Evolutionary conservation across 768 basidiomycete genomes (phyloP), one percentile per base, ranked within the genome.

Genomic region (Kwoniella newhampshirensis): DNA sequence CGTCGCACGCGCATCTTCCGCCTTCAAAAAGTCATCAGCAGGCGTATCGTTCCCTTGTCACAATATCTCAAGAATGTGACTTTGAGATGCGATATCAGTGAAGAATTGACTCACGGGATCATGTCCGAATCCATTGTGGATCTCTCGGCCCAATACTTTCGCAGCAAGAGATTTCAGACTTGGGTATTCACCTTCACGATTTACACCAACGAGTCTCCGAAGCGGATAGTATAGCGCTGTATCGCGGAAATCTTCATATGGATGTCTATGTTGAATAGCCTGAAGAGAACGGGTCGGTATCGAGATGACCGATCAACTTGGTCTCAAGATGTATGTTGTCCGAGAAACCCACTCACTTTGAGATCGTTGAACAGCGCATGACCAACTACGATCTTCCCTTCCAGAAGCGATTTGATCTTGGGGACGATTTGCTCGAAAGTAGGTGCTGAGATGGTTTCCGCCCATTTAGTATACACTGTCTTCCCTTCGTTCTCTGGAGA

Each of bases 341-440:
- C 18, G 15, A 15, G 18, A 8, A n/a, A n/a, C n/a, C n/a, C n/a
- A 67, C 79, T 55, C 52, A 86, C 91, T 76, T 88, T 87, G 20
- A 96, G 80, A 77, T 98, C 94, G 62, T 97, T 91, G 68, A 86
- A 81, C 3, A 97, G 79, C 0, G 94, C 91, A 70, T 97, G 94
- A 0, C 93, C 94, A 8, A 98, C 81, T 9, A 98, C 73, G 51
- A 92, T 84, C 43, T 86, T 82, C 59, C 85, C 89, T 56, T 87
- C 82, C 13, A 94, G 68, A 9, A 96, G 66, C 23, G 82, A 84
- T 0, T 87, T 83, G 2, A 94, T 88, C 40, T 80, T 78, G 59
- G 84, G 80, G 68, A 91, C 89, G 1, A 96, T 81, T 51, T 87
- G 84, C 8, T 81, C 82, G 69, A 94, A 96, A 0, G 86, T 79